Conservation (phyloP, 352 stramenopile species). For the Globisporangium radiosum region DNA sequence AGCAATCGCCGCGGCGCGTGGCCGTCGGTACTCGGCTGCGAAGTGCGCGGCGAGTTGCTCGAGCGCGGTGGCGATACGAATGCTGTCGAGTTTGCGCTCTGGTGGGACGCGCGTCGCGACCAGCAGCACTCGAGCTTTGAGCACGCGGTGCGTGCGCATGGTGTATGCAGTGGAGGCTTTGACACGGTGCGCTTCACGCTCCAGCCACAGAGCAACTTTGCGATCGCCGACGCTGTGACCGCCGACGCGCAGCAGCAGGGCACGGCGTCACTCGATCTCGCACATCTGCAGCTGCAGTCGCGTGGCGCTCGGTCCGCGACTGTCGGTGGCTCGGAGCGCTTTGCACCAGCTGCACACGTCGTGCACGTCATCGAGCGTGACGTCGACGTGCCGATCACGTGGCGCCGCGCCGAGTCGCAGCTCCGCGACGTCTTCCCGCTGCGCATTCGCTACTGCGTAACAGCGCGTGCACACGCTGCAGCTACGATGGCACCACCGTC, state of each 20-base stretch:
- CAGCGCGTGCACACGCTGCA: neutral
- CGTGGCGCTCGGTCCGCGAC: too few relatives aligned
- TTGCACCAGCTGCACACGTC: neutral
- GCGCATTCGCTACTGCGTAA: slow-evolving; percentile 7
- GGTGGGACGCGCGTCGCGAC: slow-evolving; percentile 39
- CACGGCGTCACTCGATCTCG: slow-evolving; percentile 21
- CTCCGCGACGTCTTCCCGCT: slow-evolving; percentile 3
- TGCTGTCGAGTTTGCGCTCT: slow-evolving; percentile 32
- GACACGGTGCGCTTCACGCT: slow-evolving; percentile 16
- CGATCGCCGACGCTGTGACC: slow-evolving; percentile 9
- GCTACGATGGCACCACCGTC: neutral
- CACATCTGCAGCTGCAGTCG: neutral
- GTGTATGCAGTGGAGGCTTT: neutral
- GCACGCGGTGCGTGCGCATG: slow-evolving; percentile 19
- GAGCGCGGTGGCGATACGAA: slow-evolving; percentile 4
- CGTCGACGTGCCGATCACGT: slow-evolving; percentile 8
- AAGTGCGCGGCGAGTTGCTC: slow-evolving; percentile 31
- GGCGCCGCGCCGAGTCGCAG: neutral
- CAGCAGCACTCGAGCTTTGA: slow-evolving; percentile 41
- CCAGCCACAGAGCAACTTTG: slow-evolving; percentile 20
- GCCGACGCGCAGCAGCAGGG: slow-evolving; percentile 7
- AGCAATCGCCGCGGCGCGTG: too few relatives aligned
- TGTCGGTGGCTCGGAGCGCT: too few relatives aligned
- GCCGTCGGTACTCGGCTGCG: slow-evolving; percentile 26
- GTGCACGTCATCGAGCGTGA: neutral